Base-by-base conservation (phyloP, 768 basidiomycete species). In the Holtermannia corniformis region DNA sequence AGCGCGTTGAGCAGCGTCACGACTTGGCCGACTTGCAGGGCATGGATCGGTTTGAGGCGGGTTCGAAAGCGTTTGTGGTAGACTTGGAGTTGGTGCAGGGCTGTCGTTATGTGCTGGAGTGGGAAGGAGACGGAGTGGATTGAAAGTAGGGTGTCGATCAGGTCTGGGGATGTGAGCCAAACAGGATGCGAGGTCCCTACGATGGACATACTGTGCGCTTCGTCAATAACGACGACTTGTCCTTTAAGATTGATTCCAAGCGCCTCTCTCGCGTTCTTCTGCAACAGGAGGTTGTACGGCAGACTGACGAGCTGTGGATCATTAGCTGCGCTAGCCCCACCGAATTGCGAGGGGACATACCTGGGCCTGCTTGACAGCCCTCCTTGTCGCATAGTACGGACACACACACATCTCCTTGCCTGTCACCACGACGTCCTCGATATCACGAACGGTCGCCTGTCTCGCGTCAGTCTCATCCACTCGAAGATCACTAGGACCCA, bases 261-360 rank as follows among this genome's bases (percentile, higher is more conserved):
- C 0, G 89, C 82, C 63, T 95, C 88, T 47, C 93, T 77, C 1
- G 91, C 87, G 1, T 79, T 78, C 56, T 81, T 84, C 57, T 88
- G 84, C 3, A 99, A 75, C 1, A 97, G 76, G 19, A 96, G 82
- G 70, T 92, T 93, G 69, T 99, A 99, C 0, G 93, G 95, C 5
- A 97, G 76, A 0, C 86, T 84, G n/a, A 95, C 82, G 0, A 96
- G 76, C 89, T 92, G 48, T 1, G 11, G 3, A 24, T 27, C 44
- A 37, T 37, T 37, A 42, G 20, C 53, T 24, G 14, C 5, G 4
- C 46, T 12, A 45, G 2, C 24, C 21, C 21, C 16, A 22, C 5
- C n/a, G n/a, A n/a, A n/a, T n/a, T n/a, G n/a, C n/a, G n/a, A n/a
- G n/a, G n/a, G 3, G 16, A 59, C 77, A 41, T 56, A 89, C 88